phyloP scores from a whole-genome alignment of 2,329 filamentous ascomycete genomes.

The Colletotrichum zoysiae region DNA sequence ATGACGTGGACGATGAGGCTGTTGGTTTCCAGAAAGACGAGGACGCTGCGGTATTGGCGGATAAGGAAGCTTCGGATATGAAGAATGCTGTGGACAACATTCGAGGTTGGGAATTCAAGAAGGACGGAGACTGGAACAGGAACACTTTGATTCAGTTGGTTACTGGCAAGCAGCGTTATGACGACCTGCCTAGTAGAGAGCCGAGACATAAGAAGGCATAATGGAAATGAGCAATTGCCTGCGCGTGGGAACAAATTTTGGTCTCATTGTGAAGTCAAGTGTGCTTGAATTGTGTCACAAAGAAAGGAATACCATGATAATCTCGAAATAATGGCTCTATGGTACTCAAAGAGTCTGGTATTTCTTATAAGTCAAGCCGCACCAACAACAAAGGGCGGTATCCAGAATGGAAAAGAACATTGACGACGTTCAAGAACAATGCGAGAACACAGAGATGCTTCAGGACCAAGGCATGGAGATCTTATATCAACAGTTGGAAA shows the following conservation, averaged over 20 bases:
- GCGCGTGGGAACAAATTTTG: too few relatives aligned
- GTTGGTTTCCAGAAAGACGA: background rate
- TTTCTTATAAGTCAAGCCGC: background rate
- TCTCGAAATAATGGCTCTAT: background rate
- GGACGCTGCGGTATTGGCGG: background rate
- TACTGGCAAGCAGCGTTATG: background rate
- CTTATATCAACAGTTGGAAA: background rate
- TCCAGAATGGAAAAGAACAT: background rate
- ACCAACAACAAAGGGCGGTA: background rate
- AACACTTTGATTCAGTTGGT: constrained; percentile 14
- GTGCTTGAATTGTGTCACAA: too few relatives aligned
- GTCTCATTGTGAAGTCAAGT: too few relatives aligned
- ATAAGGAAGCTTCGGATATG: constrained; percentile 22
- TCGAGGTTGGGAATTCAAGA: constrained; percentile 8
- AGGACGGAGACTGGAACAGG: constrained; percentile 10
- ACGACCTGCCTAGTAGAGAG: too few relatives aligned
- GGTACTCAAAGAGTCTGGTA: background rate
- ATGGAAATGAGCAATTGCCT: too few relatives aligned
- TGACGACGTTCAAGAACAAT: background rate
- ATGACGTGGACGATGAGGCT: constrained; percentile 1
- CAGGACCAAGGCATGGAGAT: background rate
- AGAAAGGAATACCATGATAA: background rate
- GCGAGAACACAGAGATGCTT: background rate
- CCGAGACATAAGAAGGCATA: too few relatives aligned
- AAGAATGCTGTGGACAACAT: constrained; percentile 3